phyloP scores from a whole-genome alignment of 257 asterid genomes.

The Jasminum sambac region DNA sequence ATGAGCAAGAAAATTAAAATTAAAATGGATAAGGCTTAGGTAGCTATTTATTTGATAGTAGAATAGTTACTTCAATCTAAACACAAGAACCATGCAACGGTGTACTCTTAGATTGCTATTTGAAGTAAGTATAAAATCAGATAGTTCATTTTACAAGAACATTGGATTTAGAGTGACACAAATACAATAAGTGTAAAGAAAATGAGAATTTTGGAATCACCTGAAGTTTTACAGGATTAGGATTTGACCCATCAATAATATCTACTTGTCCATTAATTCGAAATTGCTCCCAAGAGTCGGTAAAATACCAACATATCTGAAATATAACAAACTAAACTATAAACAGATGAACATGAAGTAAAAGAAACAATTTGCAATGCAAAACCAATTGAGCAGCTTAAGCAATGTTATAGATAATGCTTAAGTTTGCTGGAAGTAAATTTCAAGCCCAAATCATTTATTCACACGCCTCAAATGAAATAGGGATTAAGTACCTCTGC shows the following conservation, averaged over 20 bases:
- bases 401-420: background rate
- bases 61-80: background rate
- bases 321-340: slow-evolving; percentile 10
- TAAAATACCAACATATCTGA: slow-evolving; percentile 93
- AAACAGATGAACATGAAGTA: slow-evolving; percentile 4
- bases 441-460: background rate
- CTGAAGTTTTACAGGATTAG: slow-evolving; percentile 65
- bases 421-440: background rate
- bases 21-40: background rate
- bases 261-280: slow-evolving; percentile 75
- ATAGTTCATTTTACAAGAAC: background rate
- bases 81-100: background rate
- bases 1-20: background rate
- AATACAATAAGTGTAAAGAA: background rate
- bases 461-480: background rate
- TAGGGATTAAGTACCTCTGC: slow-evolving; percentile 60
- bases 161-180: background rate
- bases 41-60: background rate
- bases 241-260: slow-evolving; percentile 59
- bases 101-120: background rate
- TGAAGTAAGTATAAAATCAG: background rate
- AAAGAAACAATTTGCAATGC: background rate
- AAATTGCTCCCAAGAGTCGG: slow-evolving; percentile 93
- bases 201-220: slow-evolving; percentile 30
- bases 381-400: slow-evolving; percentile 1